Conservation (phyloP, 2,329 filamentous ascomycete species). For the Sarocladium strictum region DNA sequence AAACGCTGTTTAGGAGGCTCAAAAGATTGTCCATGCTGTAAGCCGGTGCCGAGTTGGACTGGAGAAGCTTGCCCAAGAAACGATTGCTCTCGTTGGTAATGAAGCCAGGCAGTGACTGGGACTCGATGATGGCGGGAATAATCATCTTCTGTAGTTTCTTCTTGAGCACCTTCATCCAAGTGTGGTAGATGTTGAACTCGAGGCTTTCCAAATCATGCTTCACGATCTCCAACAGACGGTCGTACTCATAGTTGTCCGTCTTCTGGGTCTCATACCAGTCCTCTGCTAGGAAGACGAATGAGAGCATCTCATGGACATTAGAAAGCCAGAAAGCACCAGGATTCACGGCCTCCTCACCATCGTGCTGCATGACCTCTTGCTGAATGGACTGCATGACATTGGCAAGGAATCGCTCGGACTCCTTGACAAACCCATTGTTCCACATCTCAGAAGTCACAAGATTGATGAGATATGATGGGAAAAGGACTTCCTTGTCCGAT, state of each 20-base stretch:
- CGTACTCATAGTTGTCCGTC: constrained; percentile 98
- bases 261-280: constrained; percentile 99
- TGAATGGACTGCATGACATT: constrained; percentile 99
- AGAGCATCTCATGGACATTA: constrained; percentile 99
- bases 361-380: constrained; percentile 98
- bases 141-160: constrained; percentile 99
- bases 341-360: constrained; percentile 95
- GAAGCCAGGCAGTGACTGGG: constrained; percentile 94
- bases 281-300: constrained; percentile 96
- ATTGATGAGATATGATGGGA: constrained; percentile 98
- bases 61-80: constrained; percentile 94
- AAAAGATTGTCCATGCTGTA: constrained; percentile 99
- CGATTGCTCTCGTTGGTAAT: constrained; percentile 98
- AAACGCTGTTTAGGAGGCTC: constrained; percentile 92
- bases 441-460: constrained; percentile 99
- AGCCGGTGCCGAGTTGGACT: constrained; percentile 83
- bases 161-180: constrained; percentile 99
- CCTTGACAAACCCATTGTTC: constrained; percentile 99
- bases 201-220: constrained; percentile 98
- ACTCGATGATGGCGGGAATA: constrained; percentile 97
- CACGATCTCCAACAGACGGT: constrained; percentile 93
- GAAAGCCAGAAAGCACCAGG: constrained; percentile 98
- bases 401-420: constrained; percentile 95
- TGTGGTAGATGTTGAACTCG: constrained; percentile 99
- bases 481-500: constrained; percentile 96